phyloP scores from a whole-genome alignment of 2,329 filamentous ascomycete species.

The Rutstroemia sp. region DNA sequence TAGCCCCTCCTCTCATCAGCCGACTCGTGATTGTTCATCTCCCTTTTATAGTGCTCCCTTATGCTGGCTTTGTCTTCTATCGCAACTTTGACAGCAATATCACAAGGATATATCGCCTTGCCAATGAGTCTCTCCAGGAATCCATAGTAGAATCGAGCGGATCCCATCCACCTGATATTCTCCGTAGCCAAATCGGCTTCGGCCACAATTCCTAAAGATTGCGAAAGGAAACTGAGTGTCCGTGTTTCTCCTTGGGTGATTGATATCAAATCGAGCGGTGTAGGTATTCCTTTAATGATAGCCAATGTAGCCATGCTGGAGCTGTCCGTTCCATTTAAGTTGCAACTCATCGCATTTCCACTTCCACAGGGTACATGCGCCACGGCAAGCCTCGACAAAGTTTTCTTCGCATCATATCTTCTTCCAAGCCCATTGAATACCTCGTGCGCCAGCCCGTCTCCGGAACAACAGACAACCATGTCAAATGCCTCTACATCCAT shows the following conservation, averaged over 20 bases:
- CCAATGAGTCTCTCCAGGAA: slow-evolving; percentile 69
- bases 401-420: slow-evolving; percentile 65
- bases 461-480: slow-evolving; percentile 80
- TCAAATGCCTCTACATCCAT: slow-evolving; percentile 77
- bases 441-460: slow-evolving; percentile 86
- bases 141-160: slow-evolving; percentile 75
- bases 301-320: slow-evolving; percentile 71
- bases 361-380: slow-evolving; percentile 87
- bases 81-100: slow-evolving; percentile 78
- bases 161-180: slow-evolving; percentile 87
- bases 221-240: slow-evolving; percentile 81
- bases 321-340: slow-evolving; percentile 74
- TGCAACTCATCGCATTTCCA: slow-evolving; percentile 89
- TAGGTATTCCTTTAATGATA: slow-evolving; percentile 82
- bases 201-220: slow-evolving; percentile 82
- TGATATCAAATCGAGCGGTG: slow-evolving; percentile 76
- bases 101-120: slow-evolving; percentile 78
- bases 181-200: slow-evolving; percentile 89
- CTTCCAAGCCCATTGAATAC: slow-evolving; percentile 88
- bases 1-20: slow-evolving; percentile 25
- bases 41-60: slow-evolving; percentile 60
- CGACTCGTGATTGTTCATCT: slow-evolving; percentile 29
- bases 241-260: slow-evolving; percentile 73
- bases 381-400: slow-evolving; percentile 70
- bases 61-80: slow-evolving; percentile 69